Evolutionary conservation across 2,329 filamentous ascomycete species (phyloP).

Genomic region (Penicillium sp.): DNA sequence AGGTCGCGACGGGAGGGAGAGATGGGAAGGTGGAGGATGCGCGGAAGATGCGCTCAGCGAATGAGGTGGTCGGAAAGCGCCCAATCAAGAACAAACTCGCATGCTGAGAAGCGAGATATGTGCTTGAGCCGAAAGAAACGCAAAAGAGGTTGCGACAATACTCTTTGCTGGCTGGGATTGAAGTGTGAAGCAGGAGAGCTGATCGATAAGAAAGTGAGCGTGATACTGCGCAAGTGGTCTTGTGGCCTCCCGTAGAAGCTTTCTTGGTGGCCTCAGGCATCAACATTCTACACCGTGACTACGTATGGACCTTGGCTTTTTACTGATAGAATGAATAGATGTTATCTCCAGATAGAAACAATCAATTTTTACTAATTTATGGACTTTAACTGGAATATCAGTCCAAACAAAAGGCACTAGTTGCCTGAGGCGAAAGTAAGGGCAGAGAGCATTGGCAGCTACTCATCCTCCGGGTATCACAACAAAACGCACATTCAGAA

Average conservation of each 20-base stretch:
- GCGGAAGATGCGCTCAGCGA: neutral
- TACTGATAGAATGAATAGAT: neutral
- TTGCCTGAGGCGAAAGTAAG: constrained; percentile 23
- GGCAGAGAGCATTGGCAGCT: constrained; percentile 22
- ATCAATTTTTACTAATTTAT: neutral
- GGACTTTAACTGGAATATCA: neutral
- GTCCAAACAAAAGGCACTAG: constrained; percentile 15
- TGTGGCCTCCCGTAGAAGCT: constrained; percentile 25
- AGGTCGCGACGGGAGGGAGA: constrained; percentile 6
- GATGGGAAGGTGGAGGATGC: neutral
- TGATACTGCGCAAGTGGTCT: constrained; percentile 22
- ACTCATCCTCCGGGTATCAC: constrained; percentile 35
- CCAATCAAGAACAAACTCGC: constrained; percentile 18
- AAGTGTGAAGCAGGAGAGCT: constrained; percentile 6
- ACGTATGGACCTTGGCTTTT: neutral
- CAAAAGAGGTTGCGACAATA: neutral
- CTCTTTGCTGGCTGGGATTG: neutral
- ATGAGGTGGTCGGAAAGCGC: neutral
- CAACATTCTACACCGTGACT: neutral
- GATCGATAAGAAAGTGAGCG: constrained; percentile 26
- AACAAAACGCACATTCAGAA: constrained; percentile 22
- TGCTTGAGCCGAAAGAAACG: neutral
- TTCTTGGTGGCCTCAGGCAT: neutral
- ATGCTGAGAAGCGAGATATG: constrained; percentile 20
- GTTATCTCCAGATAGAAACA: neutral